phyloP scores from a whole-genome alignment of 371 early-diverging fungal species.

The Rhizopus sp. region DNA sequence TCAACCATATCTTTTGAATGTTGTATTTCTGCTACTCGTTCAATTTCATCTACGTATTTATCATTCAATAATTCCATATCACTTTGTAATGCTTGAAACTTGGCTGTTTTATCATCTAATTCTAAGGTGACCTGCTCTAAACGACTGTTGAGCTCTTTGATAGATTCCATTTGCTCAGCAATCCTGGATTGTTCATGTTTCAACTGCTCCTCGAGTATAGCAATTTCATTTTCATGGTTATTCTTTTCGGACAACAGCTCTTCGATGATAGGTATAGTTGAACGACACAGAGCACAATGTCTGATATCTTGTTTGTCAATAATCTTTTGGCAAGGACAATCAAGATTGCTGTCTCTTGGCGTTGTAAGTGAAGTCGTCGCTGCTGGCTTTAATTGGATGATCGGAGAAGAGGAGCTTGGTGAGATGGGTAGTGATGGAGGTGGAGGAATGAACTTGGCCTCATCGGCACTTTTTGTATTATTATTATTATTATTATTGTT shows the following conservation, averaged over 20 bases:
- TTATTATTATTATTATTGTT: conserved; percentile 15
- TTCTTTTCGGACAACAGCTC: conserved; percentile 50
- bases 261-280: conserved; percentile 54
- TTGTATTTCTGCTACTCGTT: conserved; percentile 88
- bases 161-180: conserved; percentile 42
- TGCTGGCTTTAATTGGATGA: conserved; percentile 10
- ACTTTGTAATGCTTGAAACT: conserved; percentile 49
- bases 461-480: conserved; percentile 4
- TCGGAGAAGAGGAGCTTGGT: conserved; percentile 43
- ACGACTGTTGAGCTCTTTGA: conserved; percentile 40
- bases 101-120: conserved; percentile 48
- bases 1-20: conserved; percentile 87
- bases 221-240: conserved; percentile 48
- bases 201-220: conserved; percentile 40
- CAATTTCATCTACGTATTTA: conserved; percentile 84
- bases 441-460: conserved; percentile 47
- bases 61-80: conserved; percentile 65
- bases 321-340: conserved; percentile 50
- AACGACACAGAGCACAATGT: conserved; percentile 58
- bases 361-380: conserved; percentile 2
- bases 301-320: conserved; percentile 24
- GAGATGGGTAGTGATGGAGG: conserved; percentile 47
- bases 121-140: conserved; percentile 48
- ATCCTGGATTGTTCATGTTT: conserved; percentile 49
- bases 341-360: conserved; percentile 16